These are phyloP conservation scores for Serendipita indica DNA, from an alignment of 768 basidiomycete genomes.

Conservation along the genomic window DNA sequence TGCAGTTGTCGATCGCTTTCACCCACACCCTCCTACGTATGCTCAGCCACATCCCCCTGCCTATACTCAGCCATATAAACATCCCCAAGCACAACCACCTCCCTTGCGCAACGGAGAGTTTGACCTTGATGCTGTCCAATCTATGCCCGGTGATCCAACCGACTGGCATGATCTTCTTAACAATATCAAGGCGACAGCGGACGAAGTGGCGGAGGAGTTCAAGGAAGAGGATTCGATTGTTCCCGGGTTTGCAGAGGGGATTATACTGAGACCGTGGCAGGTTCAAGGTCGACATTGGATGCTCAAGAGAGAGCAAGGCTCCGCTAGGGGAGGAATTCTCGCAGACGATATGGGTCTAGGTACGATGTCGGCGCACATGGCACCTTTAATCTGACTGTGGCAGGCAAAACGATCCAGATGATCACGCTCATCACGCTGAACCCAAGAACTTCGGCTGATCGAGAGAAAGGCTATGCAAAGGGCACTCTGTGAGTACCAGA, in stretches of 20 bases:
- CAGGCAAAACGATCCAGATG: conserved; percentile 82
- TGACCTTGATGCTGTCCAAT: background rate
- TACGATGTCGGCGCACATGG: conserved; percentile 11
- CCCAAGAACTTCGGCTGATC: conserved; percentile 51
- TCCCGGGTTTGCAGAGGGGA: conserved; percentile 56
- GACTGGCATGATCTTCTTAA: background rate
- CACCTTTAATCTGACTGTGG: conserved; percentile 29
- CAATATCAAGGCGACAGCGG: conserved; percentile 18
- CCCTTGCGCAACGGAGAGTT: background rate
- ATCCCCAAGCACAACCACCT: background rate
- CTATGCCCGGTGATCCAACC: background rate
- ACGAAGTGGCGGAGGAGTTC: conserved; percentile 31
- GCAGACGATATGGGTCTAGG: conserved; percentile 63
- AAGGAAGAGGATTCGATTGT: conserved; percentile 56
- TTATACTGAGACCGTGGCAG: conserved; percentile 74
- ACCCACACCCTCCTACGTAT: background rate
- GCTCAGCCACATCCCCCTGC: background rate
- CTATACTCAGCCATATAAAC: background rate
- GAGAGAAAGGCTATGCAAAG: conserved; percentile 53
- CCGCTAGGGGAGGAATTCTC: conserved; percentile 72
- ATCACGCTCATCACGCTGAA: conserved; percentile 78
- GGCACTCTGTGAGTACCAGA: conserved; percentile 45
- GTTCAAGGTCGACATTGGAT: conserved; percentile 80
- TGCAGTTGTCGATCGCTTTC: background rate
- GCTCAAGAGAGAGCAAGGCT: conserved; percentile 62